phyloP scores from a whole-genome alignment of 441 rosid genomes.

The Mallotus japonicus region DNA sequence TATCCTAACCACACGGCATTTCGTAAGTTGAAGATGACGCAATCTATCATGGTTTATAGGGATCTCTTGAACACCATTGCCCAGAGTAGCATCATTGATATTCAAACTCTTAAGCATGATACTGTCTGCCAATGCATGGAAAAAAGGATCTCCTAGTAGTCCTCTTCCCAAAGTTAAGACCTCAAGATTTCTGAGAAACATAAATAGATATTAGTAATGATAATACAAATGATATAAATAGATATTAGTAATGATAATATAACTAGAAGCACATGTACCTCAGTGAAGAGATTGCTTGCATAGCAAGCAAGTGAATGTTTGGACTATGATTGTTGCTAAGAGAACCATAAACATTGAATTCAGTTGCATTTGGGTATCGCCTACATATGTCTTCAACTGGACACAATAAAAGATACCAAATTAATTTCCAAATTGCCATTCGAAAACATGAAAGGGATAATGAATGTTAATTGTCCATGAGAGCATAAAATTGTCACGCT shows the following conservation, averaged over 20 bases:
- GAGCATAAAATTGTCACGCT: background rate
- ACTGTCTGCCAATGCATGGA: conserved; percentile 78
- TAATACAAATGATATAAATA: no score
- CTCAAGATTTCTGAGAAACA: conserved; percentile 71
- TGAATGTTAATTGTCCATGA: background rate
- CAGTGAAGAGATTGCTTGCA: conserved; percentile 68
- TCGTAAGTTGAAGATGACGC: conserved; percentile 69
- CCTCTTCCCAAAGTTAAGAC: conserved; percentile 74
- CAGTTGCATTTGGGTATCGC: conserved; percentile 89
- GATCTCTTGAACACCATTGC: conserved; percentile 86
- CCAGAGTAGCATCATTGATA: conserved; percentile 70
- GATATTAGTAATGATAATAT: no score
- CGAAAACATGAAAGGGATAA: background rate
- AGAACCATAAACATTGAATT: conserved; percentile 52
- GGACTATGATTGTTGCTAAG: conserved; percentile 35
- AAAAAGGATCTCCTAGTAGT: conserved; percentile 66
- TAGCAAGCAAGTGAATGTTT: conserved; percentile 57
- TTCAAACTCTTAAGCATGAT: conserved; percentile 65
- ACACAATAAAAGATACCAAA: conserved; percentile 9
- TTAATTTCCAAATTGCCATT: conserved; percentile 8
- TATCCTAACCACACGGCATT: conserved; percentile 84
- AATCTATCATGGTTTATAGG: conserved; percentile 76
- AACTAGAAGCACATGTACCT: conserved; percentile 38
- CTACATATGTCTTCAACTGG: conserved; percentile 90
- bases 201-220: conserved; percentile 2